phyloP scores from a whole-genome alignment of 805 yeast species.

The Yarrowia alimentaria region DNA sequence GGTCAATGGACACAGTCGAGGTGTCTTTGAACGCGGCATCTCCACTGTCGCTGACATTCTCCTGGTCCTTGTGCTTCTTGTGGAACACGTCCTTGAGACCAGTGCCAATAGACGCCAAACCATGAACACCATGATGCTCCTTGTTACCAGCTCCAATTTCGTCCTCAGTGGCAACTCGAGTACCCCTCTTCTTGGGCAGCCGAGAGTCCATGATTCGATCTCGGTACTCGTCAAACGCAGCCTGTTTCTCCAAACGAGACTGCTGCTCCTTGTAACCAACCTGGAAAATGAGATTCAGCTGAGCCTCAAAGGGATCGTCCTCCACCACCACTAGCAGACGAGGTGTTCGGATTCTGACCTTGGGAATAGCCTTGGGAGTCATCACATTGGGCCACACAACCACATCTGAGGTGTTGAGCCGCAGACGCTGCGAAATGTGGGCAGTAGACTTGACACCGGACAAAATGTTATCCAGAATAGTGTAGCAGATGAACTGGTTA shows the following conservation, averaged over 20 bases:
- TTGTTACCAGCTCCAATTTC: conserved; percentile 6
- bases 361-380: conserved; percentile 42
- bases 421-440: conserved; percentile 44
- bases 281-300: conserved; percentile 61
- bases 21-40: conserved; percentile 18
- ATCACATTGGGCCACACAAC: conserved; percentile 28
- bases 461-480: conserved; percentile 74
- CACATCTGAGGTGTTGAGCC: conserved; percentile 29
- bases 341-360: conserved; percentile 53
- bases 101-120: conserved; percentile 8
- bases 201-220: conserved; percentile 31
- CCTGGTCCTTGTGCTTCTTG: conserved; percentile 16
- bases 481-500: conserved; percentile 68
- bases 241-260: conserved; percentile 53
- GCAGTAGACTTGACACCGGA: conserved; percentile 63
- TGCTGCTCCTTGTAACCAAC: conserved; percentile 58
- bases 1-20: conserved; percentile 35
- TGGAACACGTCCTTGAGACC: conserved; percentile 22
- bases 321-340: conserved; percentile 65
- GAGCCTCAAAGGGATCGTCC: conserved; percentile 86
- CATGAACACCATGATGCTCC: conserved; percentile 9
- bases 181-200: conserved; percentile 26
- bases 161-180: conserved; percentile 15
- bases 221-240: conserved; percentile 43
- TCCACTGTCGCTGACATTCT: no score